Evolutionary conservation across 2,329 filamentous ascomycete species (phyloP).

Genomic region (Diatrype stigma): DNA sequence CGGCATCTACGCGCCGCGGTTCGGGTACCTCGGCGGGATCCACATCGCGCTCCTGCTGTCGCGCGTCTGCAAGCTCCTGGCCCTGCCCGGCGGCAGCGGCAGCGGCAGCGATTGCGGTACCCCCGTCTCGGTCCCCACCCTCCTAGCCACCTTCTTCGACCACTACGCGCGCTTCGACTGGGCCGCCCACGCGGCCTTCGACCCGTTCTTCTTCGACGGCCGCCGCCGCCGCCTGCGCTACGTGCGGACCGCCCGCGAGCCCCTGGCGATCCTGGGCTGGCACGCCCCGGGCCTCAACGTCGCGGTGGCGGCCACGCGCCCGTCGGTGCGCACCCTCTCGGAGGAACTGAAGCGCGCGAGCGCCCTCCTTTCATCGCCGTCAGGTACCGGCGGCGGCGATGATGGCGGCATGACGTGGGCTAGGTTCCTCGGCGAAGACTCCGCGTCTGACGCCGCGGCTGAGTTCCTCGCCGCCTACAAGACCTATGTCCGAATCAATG

Average conservation of each 20-base stretch:
- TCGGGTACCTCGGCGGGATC: slow-evolving; percentile 62
- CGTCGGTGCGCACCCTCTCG: slow-evolving; percentile 48
- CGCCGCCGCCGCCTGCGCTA: slow-evolving; percentile 42
- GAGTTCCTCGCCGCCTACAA: slow-evolving; percentile 50
- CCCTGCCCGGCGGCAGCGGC: slow-evolving; percentile 34
- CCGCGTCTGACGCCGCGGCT: slow-evolving; percentile 10
- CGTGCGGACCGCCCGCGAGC: slow-evolving; percentile 51
- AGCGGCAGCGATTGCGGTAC: too few species aligned
- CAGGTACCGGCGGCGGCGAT: too few species aligned
- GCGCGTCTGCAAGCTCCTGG: slow-evolving; percentile 50
- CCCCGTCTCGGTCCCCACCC: slow-evolving; percentile 42
- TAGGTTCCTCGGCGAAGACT: slow-evolving; percentile 30
- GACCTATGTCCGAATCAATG: slow-evolving; percentile 56
- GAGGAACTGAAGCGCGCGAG: slow-evolving; percentile 48
- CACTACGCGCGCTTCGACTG: slow-evolving; percentile 62
- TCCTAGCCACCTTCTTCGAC: slow-evolving; percentile 57
- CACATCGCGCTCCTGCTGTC: slow-evolving; percentile 61
- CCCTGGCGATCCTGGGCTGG: slow-evolving; percentile 60
- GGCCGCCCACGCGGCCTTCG: slow-evolving; percentile 49
- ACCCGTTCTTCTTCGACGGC: slow-evolving; percentile 54
- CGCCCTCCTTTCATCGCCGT: slow-evolving; percentile 29
- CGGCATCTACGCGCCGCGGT: slow-evolving; percentile 61
- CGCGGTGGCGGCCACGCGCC: slow-evolving; percentile 47
- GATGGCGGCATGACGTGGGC: slow-evolving; percentile 37
- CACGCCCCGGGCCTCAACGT: slow-evolving; percentile 60